Evolutionary conservation across 345 rosid genomes (phyloP).

Genomic region (Rubroshorea leprosula): DNA sequence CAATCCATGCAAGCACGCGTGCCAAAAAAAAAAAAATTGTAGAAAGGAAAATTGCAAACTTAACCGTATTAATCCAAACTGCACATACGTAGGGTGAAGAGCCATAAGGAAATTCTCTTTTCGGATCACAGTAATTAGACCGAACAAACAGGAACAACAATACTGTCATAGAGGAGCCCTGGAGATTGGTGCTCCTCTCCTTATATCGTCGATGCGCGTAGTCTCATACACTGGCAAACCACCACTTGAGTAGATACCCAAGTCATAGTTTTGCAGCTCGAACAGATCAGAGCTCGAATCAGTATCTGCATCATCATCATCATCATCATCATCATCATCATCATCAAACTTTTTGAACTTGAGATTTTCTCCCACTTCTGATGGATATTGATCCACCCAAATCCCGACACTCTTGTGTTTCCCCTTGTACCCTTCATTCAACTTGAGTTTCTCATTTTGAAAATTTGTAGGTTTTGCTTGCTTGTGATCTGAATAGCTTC

Average conservation of each 20-base stretch:
- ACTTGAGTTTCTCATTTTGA: slow-evolving; percentile 11
- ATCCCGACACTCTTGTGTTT: slow-evolving; percentile 18
- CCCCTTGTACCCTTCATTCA: slow-evolving; percentile 26
- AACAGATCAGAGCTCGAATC: slow-evolving; percentile 97
- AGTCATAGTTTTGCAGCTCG: slow-evolving; percentile 75
- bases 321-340: too few species aligned
- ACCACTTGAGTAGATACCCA: slow-evolving; percentile 54
- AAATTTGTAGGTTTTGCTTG: slow-evolving; percentile 16
- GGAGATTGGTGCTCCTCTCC: slow-evolving; percentile 51
- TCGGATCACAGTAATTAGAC: too few species aligned
- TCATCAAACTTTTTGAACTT: slow-evolving; percentile 36
- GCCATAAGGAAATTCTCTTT: too few species aligned
- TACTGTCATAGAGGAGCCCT: too few species aligned
- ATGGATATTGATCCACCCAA: slow-evolving; percentile 31
- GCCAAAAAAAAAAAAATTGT: too few species aligned
- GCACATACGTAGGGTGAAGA: too few species aligned
- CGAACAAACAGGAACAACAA: too few species aligned
- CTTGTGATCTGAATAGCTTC: slow-evolving; percentile 49
- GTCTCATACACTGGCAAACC: slow-evolving; percentile 92
- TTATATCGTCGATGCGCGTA: slow-evolving; percentile 64
- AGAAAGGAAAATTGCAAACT: too few species aligned
- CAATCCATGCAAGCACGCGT: too few species aligned
- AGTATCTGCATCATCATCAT: slow-evolving; percentile 56
- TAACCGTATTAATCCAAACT: too few species aligned
- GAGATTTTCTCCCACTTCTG: slow-evolving; percentile 26